Base-by-base conservation (phyloP, 768 basidiomycete species). In the Leccinum disarticulatum region DNA sequence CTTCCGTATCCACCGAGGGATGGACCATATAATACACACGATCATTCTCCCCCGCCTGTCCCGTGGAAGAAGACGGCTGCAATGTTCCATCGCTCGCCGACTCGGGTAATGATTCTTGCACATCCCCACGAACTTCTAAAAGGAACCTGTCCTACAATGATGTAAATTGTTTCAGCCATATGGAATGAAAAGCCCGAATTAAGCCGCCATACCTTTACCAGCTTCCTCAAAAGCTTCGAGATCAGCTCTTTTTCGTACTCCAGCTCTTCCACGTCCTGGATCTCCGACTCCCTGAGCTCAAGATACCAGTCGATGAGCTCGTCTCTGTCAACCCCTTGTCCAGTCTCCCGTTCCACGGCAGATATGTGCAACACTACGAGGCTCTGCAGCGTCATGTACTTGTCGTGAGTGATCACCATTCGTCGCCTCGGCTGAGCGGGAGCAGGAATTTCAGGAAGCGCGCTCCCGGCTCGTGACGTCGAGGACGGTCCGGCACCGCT, bases 251-350 rank as follows among this genome's bases (percentile, higher is more conserved):
- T 88, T 76, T 98, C 91, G 65, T 90, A 89, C 66, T 98, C 94
- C 17, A 97, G 76, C 67, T 95, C 88, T 56, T 95, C 93, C 6
- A 93, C 82, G 55, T 89, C 87, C 63, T 88, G 83, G 41, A 98
- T 77, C 62, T 94, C 90, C 9, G 80, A 78, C 73, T 99, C 97
- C 72, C 86, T 90, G 63, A 84, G 76, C 77, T 99, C 97, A 57
- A 98, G 82, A 70, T 98, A 98, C 95, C 94, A 96, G 71, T 96
- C 93, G 62, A 96, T 90, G 57, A 99, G 81, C 66, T 97, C 95
- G 64, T 96, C 94, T 49, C 88, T 82, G 67, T 94, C 91, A 43
- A 96, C 76, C 3, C 95, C 95, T 55, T 75, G 79, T 19, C 88
- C 88, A 0, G 84, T 87, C 66, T 86, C 83, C 28, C 83, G 80